Evolutionary conservation across 192 early-diverging fungal species (phyloP), one percentile per base, ranked within the genome.

Genomic region (Coemansia sp.): DNA sequence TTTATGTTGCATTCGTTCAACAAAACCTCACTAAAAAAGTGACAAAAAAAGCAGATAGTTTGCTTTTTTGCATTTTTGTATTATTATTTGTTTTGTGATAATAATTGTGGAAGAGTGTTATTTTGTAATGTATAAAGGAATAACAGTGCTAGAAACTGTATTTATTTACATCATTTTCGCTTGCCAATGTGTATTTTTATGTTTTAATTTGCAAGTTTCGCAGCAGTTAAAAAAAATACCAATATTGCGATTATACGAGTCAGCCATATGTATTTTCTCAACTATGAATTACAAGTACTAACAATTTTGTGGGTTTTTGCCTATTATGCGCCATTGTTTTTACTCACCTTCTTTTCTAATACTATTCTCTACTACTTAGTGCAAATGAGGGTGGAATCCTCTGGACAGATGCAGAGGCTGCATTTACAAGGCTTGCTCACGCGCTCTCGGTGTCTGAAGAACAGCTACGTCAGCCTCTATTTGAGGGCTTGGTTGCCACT

Each of bases 401-500:
- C 51, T 82, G 73, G 79, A 66, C 52, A 7, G 73, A 76, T 49
- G 59, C 73, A 58, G 73, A 67, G 60, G 51, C 64, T 2, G 73
- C 69, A 4, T 81, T 62, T 62, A 64, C 30, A 34, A 57, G 59
- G 45, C 63, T 81, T 65, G 73, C 61, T 52, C 51, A 63, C 48
- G 79, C 71, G 51, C 71, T 82, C 22, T 60, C 70, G 14, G 70
- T 82, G 36, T 48, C 58, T 22, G 61, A 72, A 33, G 54, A 76
- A 42, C 59, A 48, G 6, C 56, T 76, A 51, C 50, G 79, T 14
- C 68, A 49, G 56, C 56, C 62, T 8, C 58, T 82, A 60, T 76
- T 82, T 73, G 79, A 82, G 22, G 79, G 79, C 20, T 55, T 82
- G 22, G 79, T 82, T 17, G 57, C 64, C 48, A 63, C 79, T n/a